Base-by-base conservation (phyloP, 257 asterid genomes). In the Scutellaria minor region DNA sequence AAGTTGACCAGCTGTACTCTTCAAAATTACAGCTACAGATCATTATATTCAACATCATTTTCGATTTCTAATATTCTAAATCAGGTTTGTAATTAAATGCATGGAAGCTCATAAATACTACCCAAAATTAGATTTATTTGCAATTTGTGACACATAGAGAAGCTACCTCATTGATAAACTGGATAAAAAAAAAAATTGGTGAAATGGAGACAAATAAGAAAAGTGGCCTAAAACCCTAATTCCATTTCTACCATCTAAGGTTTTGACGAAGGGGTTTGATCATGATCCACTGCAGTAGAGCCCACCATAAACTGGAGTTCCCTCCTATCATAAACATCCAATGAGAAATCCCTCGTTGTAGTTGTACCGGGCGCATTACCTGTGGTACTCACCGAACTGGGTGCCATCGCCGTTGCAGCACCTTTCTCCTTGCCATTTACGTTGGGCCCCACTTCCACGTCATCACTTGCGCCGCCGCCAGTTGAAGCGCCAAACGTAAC, bases 221-320 rank as follows among this genome's bases (percentile, higher is more conserved):
- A 31, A 31, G 37, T 31, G 37, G 37, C 37, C 37, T 31, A 31
- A 31, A 31, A 31, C 37, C 37, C 37, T 31, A 31, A 31, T 31
- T 31, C 15, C 15, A 10, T 4, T 7, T 6, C 9, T 9, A 37
- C 46, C 37, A 18, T 10, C 41, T 72, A 82, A 67, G 86, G 79
- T 75, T 84, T 82, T 39, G 87, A 74, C 59, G 89, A 82, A n/a
- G 92, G 73, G 24, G 75, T 64, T 41, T 60, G 80, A 7, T 83
- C 83, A 10, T 40, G 60, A 79, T 57, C 64, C 42, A 57, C 80
- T 2, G 84, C 66, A 2, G 73, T 5, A 3, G 37, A 31, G 37
- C 37, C 37, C 37, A 31, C 78, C 96, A 92, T 87, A 72, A 92
- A 87, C 79, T 92, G 97, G 75, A 85, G 94, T 79, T 92, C 98